These are phyloP conservation scores for Coprinopsis cinerea DNA, from an alignment of 768 basidiomycete species.

Conservation along the genomic window DNA sequence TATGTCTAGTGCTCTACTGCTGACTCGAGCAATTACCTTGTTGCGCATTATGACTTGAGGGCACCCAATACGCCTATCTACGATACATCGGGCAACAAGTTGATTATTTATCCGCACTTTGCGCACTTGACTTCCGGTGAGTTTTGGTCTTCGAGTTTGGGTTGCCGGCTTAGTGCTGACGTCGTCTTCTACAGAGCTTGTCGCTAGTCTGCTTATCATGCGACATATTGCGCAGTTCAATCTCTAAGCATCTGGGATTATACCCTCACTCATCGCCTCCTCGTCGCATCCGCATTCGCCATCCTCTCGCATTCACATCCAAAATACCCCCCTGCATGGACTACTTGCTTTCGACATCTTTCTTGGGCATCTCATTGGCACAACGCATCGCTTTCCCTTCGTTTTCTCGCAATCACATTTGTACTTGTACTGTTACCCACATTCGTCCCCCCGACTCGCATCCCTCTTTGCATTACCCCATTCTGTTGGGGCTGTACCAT, in stretches of 20 bases:
- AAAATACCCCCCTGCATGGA: not conserved
- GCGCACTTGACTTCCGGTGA: slow-evolving; percentile 48
- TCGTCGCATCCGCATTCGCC: not conserved
- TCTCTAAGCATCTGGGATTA: slow-evolving; percentile 18
- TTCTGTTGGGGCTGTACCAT: not conserved
- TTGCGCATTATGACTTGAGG: slow-evolving; percentile 64
- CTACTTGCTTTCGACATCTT: not conserved
- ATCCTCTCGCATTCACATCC: not conserved
- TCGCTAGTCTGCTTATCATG: slow-evolving; percentile 59
- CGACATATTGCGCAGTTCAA: slow-evolving; percentile 52
- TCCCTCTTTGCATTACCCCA: not conserved
- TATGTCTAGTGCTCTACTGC: slow-evolving; percentile 12
- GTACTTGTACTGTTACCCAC: not conserved
- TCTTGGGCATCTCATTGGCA: not conserved
- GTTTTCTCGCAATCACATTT: no score
- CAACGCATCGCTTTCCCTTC: no score
- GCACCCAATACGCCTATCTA: slow-evolving; percentile 49
- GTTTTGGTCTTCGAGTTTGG: slow-evolving; percentile 14
- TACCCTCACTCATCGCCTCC: not conserved
- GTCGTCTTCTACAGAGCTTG: slow-evolving; percentile 35
- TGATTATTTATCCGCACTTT: slow-evolving; percentile 55
- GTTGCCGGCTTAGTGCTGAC: not conserved
- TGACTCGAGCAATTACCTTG: slow-evolving; percentile 42
- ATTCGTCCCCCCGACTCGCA: not conserved
- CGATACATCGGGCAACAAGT: slow-evolving; percentile 54